Evolutionary conservation across 208 protist genomes (phyloP), one percentile per base, ranked within the genome.

Genomic region (Wallacemonas sp.): DNA sequence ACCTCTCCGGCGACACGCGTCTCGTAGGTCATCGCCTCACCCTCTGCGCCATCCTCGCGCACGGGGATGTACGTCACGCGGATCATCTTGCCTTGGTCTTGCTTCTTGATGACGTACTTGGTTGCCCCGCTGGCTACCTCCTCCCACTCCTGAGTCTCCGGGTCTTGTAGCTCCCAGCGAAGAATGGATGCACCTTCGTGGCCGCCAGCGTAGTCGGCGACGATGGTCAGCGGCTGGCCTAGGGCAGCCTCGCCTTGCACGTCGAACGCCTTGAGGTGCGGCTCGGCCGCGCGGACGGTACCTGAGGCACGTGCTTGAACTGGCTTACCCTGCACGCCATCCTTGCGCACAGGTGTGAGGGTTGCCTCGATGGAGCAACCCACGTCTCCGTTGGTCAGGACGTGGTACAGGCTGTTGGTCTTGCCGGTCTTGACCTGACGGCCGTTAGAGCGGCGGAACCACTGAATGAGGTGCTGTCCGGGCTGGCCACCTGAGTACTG

Each of bases 61-160:
- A 95, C 76, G 17, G 92, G 92, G 10, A 79, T 91, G 76, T 95
- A 95, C n/a, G 78, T 91, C 12, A 93, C 83, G 33, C 68, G 74
- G 24, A 97, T 71, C 74, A 76, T 81, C 75, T 86, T 88, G 55
- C 83, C 81, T n/a, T 67, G 59, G 55, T 95, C 92, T n/a, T 76
- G 71, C 36, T 71, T 39, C 60, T 73, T 73, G 33, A 93, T 71
- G 21, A 64, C 75, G 81, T 93, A 95, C 27, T 48, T 70, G 65
- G 67, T 76, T 26, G 68, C 60, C 60, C 75, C 76, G 32, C 55
- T 41, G 26, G 80, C 83, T 41, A 93, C 76, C 32, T 79, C 52
- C 29, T 76, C 66, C 66, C 85, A 85, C 30, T 74, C 62, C 53
- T 83, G 55, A 32, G 83, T 93, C 15, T 78, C 71, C 19, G 83